Evolutionary conservation across 257 asterid species (phyloP).

Genomic region (Echium plantagineum): DNA sequence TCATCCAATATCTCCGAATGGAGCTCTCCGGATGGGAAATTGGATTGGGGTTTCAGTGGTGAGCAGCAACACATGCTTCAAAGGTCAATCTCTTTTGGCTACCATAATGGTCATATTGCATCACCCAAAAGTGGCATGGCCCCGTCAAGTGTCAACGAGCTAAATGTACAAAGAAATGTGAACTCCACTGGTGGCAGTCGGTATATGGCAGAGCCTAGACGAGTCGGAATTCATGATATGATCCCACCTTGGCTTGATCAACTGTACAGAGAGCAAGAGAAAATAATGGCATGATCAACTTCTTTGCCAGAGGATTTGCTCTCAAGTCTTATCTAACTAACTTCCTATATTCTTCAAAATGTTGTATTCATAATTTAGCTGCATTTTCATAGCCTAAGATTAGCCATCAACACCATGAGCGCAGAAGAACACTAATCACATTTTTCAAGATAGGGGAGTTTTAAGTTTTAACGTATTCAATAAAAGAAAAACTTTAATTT

Average conservation of each 20-base stretch:
- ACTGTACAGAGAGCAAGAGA: constrained; percentile 84
- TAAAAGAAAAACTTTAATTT: no score
- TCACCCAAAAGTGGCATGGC: constrained; percentile 4
- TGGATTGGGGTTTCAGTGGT: constrained; percentile 84
- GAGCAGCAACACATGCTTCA: constrained; percentile 55
- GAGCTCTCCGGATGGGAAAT: constrained; percentile 71
- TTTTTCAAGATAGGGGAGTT: no score
- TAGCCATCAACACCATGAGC: no score
- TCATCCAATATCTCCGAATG: constrained; percentile 45
- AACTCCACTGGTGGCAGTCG: constrained; percentile 26
- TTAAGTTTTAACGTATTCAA: no score
- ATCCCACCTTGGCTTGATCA: constrained; percentile 69
- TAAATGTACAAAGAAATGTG: constrained; percentile 69
- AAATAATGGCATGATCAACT: constrained; percentile 46
- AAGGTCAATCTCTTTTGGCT: constrained; percentile 24
- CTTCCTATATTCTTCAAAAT: no score
- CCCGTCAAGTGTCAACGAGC: constrained; percentile 28
- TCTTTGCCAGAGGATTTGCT: not conserved
- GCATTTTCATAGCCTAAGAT: no score
- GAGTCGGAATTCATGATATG: constrained; percentile 20
- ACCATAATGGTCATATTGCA: constrained; percentile 16
- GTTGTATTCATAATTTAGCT: no score
- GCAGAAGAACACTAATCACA: no score
- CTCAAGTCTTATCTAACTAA: no score
- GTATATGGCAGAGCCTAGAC: constrained; percentile 26